Conservation (phyloP, 2,329 filamentous ascomycete species). For the Botrytis hyacinthi region DNA sequence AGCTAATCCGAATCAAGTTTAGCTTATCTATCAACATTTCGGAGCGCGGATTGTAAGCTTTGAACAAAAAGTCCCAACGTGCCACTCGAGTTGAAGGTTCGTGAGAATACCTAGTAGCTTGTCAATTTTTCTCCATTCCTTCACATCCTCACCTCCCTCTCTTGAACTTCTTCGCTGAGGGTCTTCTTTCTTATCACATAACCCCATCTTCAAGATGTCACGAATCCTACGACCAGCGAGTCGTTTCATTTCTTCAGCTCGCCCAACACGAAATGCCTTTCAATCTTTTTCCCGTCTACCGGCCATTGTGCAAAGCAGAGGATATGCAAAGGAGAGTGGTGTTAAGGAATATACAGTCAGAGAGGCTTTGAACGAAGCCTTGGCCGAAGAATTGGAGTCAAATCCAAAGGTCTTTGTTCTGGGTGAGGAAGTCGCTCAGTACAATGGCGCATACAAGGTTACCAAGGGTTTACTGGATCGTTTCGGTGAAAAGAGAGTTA, state of each 20-base stretch:
- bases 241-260: constrained; percentile 56
- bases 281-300: constrained; percentile 43
- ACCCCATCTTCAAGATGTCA: constrained; percentile 39
- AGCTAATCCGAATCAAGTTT: constrained; percentile 11
- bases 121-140: constrained; percentile 12
- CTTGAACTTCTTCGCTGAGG: constrained; percentile 15
- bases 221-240: constrained; percentile 64
- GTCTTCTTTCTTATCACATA: constrained; percentile 1
- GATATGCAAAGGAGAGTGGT: constrained; percentile 46
- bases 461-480: constrained; percentile 96
- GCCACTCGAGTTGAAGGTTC: constrained; percentile 20
- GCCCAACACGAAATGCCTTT: constrained; percentile 50
- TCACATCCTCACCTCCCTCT: not conserved
- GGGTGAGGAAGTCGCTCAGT: constrained; percentile 98
- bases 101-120: constrained; percentile 8
- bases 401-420: constrained; percentile 95
- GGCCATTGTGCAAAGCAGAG: constrained; percentile 37
- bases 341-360: constrained; percentile 93
- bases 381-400: constrained; percentile 92
- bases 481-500: constrained; percentile 95
- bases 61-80: constrained; percentile 23
- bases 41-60: constrained; percentile 18
- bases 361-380: constrained; percentile 95
- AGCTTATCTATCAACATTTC: constrained; percentile 23
- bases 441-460: constrained; percentile 99